Percentiles rank a stretch among this genome's conserved stretches.
Evolutionary conservation across 2,329 filamentous ascomycete genomes (phyloP).

Genomic region (Passalora sequoiae): DNA sequence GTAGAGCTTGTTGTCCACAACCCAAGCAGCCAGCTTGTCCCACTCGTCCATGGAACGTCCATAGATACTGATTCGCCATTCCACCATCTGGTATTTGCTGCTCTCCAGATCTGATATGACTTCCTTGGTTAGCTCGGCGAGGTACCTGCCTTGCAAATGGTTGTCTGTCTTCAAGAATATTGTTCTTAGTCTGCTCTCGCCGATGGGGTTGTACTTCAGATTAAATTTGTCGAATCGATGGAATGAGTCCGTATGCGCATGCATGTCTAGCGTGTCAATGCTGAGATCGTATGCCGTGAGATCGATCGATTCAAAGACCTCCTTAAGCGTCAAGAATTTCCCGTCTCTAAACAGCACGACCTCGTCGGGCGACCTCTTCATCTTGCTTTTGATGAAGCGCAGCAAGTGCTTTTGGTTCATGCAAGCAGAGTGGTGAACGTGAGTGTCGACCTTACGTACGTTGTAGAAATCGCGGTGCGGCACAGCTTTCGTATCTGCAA

Average conservation of each 20-base stretch:
- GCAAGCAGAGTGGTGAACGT: conserved; percentile 97
- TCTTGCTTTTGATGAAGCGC: conserved; percentile 99
- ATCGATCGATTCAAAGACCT: conserved; percentile 97
- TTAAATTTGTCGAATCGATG: conserved; percentile 99
- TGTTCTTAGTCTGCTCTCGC: conserved; percentile 90
- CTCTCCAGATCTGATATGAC: conserved; percentile 96
- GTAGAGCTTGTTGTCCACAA: conserved; percentile 95
- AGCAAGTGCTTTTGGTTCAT: conserved; percentile 99
- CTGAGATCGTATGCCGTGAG: conserved; percentile 95
- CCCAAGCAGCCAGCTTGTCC: conserved; percentile 96
- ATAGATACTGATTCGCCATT: conserved; percentile 98
- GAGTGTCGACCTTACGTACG: conserved; percentile 95
- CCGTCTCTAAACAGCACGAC: conserved; percentile 88
- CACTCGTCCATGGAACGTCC: conserved; percentile 88
- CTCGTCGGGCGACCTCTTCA: conserved; percentile 97
- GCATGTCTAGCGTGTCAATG: conserved; percentile 98
- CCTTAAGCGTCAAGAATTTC: conserved; percentile 80
- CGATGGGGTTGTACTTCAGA: conserved; percentile 95
- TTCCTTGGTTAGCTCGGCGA: conserved; percentile 96
- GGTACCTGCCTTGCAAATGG: conserved; percentile 88
- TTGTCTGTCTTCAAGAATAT: conserved; percentile 99
- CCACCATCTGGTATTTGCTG: conserved; percentile 99
- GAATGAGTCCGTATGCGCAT: conserved; percentile 96
- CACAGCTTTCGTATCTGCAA: conserved; percentile 94
- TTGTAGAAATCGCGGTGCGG: conserved; percentile 99